Percentiles rank a stretch among this genome's conserved stretches.
Conservation (phyloP, 2,329 filamentous ascomycete species). For the Xylaria sp. region DNA sequence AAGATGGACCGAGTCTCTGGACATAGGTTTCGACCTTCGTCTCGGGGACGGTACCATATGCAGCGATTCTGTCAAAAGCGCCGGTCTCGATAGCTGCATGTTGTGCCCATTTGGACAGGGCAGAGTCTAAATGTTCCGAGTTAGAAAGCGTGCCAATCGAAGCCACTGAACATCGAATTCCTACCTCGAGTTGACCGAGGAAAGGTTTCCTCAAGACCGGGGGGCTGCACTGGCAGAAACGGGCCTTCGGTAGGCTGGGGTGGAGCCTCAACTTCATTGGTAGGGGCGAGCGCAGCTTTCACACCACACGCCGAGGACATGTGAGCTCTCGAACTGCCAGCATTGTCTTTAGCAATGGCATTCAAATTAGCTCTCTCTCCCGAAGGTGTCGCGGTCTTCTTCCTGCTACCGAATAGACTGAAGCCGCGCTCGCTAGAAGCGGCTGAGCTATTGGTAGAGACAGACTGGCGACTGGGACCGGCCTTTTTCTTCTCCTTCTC, state of each 20-base stretch:
- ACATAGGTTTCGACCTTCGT: slow-evolving; percentile 33
- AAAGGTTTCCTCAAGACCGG: slow-evolving; percentile 18
- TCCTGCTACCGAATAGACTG: slow-evolving; percentile 40
- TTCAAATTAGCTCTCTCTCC: slow-evolving; percentile 14
- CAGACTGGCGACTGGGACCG: slow-evolving; percentile 32
- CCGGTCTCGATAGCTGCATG: slow-evolving; percentile 31
- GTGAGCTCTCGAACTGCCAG: slow-evolving; percentile 15
- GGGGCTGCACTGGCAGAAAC: slow-evolving; percentile 18
- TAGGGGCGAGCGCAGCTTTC: slow-evolving; percentile 23
- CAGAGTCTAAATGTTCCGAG: slow-evolving; percentile 36
- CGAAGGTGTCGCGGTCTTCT: slow-evolving; percentile 28
- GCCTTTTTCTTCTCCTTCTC: slow-evolving; percentile 31
- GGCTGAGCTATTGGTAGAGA: slow-evolving; percentile 41
- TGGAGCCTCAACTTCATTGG: slow-evolving; percentile 20
- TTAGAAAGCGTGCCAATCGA: not conserved
- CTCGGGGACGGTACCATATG: slow-evolving; percentile 27
- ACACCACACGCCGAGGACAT: slow-evolving; percentile 25
- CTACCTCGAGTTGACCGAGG: slow-evolving; percentile 36
- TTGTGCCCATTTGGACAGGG: slow-evolving; percentile 42
- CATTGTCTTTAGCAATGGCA: slow-evolving; percentile 2
- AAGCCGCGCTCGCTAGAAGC: slow-evolving; percentile 40
- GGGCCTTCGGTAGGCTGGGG: slow-evolving; percentile 20
- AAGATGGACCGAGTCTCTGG: slow-evolving; percentile 39
- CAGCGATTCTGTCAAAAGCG: slow-evolving; percentile 32
- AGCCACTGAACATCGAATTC: not conserved